These are phyloP conservation scores for Aspergillus sp. DNA, from an alignment of 2,329 filamentous ascomycete species.

Conservation along the genomic window DNA sequence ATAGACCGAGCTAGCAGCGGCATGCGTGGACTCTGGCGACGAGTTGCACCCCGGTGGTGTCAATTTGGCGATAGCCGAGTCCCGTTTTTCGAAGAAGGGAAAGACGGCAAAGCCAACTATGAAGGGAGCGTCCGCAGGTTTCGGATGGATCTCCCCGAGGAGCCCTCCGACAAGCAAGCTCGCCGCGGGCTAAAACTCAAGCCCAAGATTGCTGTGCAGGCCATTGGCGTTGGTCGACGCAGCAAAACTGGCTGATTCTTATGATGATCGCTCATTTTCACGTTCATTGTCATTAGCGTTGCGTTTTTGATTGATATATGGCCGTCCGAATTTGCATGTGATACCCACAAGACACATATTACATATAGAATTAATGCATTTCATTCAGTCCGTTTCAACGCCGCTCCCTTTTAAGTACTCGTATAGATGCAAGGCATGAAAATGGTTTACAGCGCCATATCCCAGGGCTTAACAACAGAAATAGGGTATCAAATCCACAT, in stretches of 20 bases:
- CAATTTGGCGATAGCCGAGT: constrained; percentile 32
- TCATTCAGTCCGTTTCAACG: not conserved
- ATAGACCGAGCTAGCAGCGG: constrained; percentile 48
- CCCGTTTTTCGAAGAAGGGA: constrained; percentile 44
- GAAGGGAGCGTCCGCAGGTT: constrained; percentile 48
- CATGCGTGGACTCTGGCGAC: constrained; percentile 43
- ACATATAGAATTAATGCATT: constrained; percentile 1
- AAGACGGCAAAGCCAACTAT: constrained; percentile 36
- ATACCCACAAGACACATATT: constrained; percentile 6
- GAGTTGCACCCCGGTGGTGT: constrained; percentile 43
- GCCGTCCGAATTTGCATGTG: constrained; percentile 4
- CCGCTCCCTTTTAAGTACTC: not conserved
- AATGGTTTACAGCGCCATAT: not conserved
- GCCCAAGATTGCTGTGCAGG: constrained; percentile 14
- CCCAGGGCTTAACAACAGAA: not conserved
- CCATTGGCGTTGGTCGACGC: not conserved
- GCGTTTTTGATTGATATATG: not conserved
- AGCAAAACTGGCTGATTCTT: not conserved
- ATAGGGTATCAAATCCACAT: not conserved
- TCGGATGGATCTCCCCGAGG: constrained; percentile 44
- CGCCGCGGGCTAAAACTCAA: constrained; percentile 14
- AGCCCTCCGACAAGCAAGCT: constrained; percentile 13
- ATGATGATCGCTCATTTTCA: not conserved
- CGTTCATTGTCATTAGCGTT: not conserved
- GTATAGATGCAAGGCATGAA: not conserved